Evolutionary conservation across 108 stramenopile genomes (phyloP).

Genomic region (Asterionellopsis glacialis): DNA sequence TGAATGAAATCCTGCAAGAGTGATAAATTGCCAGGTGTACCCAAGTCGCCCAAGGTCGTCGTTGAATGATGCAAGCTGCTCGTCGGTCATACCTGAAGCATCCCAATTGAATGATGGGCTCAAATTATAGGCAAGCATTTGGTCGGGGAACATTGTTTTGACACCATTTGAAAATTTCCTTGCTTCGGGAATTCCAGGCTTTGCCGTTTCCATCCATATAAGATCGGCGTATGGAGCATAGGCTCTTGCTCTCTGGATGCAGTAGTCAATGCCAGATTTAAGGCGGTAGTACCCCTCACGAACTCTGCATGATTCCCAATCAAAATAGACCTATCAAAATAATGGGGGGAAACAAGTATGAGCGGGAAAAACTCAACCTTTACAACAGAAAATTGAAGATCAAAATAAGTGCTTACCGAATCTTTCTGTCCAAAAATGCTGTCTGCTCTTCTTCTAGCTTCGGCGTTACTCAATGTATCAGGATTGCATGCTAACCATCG

Average conservation of each 20-base stretch:
- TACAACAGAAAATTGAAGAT: not conserved
- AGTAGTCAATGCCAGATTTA: conserved; percentile 87
- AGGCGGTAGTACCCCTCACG: conserved; percentile 94
- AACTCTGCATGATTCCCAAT: conserved; percentile 91
- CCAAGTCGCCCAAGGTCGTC: conserved; percentile 88
- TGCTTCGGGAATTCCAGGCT: conserved; percentile 77
- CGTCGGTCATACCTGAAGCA: conserved; percentile 86
- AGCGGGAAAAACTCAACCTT: not conserved
- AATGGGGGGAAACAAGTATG: not conserved
- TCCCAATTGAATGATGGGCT: conserved; percentile 97
- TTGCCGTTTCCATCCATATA: conserved; percentile 95
- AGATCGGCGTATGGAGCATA: conserved; percentile 88
- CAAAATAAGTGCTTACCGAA: conserved; percentile 22
- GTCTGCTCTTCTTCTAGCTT: conserved; percentile 78
- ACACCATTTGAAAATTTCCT: conserved; percentile 75
- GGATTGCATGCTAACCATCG: conserved; percentile 82
- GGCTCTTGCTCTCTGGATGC: conserved; percentile 87
- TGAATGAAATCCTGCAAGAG: conserved; percentile 93
- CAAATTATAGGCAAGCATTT: conserved; percentile 95
- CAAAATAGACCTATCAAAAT: conserved; percentile 67
- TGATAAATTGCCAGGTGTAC: conserved; percentile 95
- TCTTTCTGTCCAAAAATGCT: conserved; percentile 75
- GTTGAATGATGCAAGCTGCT: conserved; percentile 79
- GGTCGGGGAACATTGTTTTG: conserved; percentile 61
- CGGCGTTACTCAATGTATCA: conserved; percentile 71